phyloP scores from a whole-genome alignment of 1,284 basidiomycete genomes.

The Moesziomyces aphidis region DNA sequence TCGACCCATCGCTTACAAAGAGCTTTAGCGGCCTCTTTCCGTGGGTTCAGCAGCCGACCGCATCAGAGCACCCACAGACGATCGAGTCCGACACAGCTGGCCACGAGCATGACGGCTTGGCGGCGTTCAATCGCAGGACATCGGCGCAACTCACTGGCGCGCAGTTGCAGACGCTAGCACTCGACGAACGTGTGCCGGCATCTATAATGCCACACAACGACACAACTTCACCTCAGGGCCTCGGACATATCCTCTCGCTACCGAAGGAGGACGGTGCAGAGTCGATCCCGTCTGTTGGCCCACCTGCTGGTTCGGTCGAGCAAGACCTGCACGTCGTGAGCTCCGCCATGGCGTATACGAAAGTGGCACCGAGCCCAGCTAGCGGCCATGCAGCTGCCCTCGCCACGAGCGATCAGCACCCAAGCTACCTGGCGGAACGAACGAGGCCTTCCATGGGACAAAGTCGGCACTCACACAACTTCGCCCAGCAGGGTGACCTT shows the following conservation, averaged over 20 bases:
- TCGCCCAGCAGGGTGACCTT: neutral
- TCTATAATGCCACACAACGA: neutral
- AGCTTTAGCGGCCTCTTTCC: slow-evolving; percentile 26
- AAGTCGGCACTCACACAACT: neutral
- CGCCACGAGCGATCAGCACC: neutral
- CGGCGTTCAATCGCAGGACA: neutral
- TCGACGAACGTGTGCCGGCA: too few relatives aligned
- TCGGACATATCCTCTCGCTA: neutral
- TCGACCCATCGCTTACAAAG: slow-evolving; percentile 1
- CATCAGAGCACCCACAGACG: neutral
- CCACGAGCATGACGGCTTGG: neutral
- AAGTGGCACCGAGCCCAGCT: too few relatives aligned
- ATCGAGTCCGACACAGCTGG: neutral
- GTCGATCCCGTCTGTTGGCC: too few relatives aligned
- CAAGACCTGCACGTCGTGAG: neutral
- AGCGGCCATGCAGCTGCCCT: neutral
- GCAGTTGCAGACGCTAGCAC: neutral
- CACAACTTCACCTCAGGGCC: neutral
- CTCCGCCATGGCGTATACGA: neutral
- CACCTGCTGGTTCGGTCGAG: neutral
- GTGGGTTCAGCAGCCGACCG: slow-evolving; percentile 18
- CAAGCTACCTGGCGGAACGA: too few relatives aligned
- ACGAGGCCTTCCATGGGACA: neutral
- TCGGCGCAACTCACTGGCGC: neutral
- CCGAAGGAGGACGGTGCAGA: neutral